These are phyloP conservation scores for Paramecium sexaurelia DNA, from an alignment of 73 alveolate genomes.

Conservation along the genomic window DNA sequence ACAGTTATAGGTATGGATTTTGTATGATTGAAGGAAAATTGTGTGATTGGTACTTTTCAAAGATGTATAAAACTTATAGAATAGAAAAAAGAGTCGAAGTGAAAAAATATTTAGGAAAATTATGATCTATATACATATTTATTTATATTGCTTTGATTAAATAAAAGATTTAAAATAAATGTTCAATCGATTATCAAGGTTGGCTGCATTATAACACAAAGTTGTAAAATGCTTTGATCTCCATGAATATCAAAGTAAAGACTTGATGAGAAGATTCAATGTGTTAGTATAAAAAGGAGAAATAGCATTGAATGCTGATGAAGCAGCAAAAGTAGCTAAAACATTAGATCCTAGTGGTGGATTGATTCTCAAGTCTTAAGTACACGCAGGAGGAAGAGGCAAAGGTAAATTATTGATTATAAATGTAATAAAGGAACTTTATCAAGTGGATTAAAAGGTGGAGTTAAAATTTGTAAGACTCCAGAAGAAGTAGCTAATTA, in stretches of 20 bases:
- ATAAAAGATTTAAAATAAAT: not conserved
- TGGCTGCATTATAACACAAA: constrained; percentile 54
- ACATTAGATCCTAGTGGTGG: constrained; percentile 69
- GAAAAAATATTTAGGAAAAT: not conserved
- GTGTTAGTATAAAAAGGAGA: constrained; percentile 81
- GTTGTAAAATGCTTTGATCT: constrained; percentile 72
- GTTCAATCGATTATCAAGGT: constrained; percentile 32
- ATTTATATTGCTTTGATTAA: not conserved
- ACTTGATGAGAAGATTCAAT: constrained; percentile 75
- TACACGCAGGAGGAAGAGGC: constrained; percentile 87
- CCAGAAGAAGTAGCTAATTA: constrained; percentile 76
- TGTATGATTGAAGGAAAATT: not conserved
- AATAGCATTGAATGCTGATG: constrained; percentile 73
- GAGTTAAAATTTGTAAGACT: constrained; percentile 81
- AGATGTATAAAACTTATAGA: not conserved
- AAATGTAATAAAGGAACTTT: constrained; percentile 9
- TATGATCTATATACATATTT: not conserved
- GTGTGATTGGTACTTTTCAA: not conserved
- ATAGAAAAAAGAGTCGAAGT: not conserved
- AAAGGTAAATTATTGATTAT: constrained; percentile 63
- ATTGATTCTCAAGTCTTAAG: constrained; percentile 76
- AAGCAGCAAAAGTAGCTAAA: constrained; percentile 66
- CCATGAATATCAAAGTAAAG: constrained; percentile 80
- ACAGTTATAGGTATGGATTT: not conserved
- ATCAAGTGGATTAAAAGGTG: constrained; percentile 87